Evolutionary conservation across 257 asterid genomes (phyloP), one percentile per base, ranked within the genome.

Genomic region (Marsdenia floribunda): DNA sequence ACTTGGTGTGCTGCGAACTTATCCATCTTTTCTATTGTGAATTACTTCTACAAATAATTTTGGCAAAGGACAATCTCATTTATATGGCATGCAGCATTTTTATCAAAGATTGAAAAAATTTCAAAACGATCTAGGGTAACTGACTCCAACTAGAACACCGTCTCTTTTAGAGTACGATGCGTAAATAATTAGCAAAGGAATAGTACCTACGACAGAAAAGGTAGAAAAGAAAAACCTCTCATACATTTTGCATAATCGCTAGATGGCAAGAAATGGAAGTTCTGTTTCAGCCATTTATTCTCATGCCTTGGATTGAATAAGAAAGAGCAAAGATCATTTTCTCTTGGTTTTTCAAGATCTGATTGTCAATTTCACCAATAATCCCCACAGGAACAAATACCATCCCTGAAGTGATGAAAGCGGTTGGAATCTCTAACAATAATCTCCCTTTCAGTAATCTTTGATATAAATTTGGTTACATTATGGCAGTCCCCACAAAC

Each of bases 371-470:
- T 47, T 73, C 60, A 73, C 71, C 77, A 73, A 73, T 73, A 73
- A 73, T 73, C 77, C 24, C 77, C 71, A 61, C 77, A 73, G 21
- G 77, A 73, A 46, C 77, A 73, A 73, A 46, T 18, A 18, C 77
- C 77, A 60, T 73, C 61, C 26, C 38, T 60, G 60, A 73, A 73
- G 60, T 73, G 77, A 60, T 73, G 77, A 46, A 73, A 73, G 47
- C 77, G 77, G 57, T 73, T 73, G n/a, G 59, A 59, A 29, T 73
- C 77, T 60, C 77, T 60, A 42, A 73, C 77, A 26, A 73, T 60
- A 16, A 73, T 73, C 71, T 73, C 61, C 29, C 77, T 60, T 38
- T 60, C 77, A 18, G 77, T 60, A 47, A 73, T 59, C 71, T 73
- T 60, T 59, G 77, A 73, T 9, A 46, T 61, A 35, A 60, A 60